Evolutionary conservation across 768 basidiomycete species (phyloP).

Genomic region (Hemileccinum impolitum): DNA sequence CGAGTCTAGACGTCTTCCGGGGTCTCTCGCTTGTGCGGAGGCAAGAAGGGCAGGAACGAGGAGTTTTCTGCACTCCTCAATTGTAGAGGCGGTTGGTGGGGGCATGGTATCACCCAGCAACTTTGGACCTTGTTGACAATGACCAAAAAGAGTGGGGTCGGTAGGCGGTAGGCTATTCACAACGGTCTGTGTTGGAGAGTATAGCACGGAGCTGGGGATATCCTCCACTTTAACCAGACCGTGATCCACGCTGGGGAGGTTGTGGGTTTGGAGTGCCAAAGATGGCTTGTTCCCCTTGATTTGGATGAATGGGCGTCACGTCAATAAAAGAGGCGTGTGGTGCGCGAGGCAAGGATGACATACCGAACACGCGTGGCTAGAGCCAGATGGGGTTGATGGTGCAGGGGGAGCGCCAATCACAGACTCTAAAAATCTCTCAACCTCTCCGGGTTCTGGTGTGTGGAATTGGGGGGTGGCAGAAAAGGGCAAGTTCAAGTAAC

Average conservation of each 20-base stretch:
- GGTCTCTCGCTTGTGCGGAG: constrained; percentile 14
- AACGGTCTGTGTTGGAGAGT: constrained; percentile 12
- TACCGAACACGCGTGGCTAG: constrained; percentile 17
- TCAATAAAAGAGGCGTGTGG: constrained; percentile 6
- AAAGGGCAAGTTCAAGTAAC: not conserved
- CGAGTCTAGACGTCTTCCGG: constrained; percentile 10
- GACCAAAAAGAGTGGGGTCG: not conserved
- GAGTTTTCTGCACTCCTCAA: constrained; percentile 26
- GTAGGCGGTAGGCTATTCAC: constrained; percentile 8
- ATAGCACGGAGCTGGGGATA: not conserved
- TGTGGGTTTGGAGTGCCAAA: constrained; percentile 13
- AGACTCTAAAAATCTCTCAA: constrained; percentile 25
- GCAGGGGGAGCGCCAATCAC: constrained; percentile 15
- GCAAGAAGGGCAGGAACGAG: constrained; percentile 26
- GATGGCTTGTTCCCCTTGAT: constrained; percentile 9
- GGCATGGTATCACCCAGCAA: constrained; percentile 7
- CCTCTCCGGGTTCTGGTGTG: constrained; percentile 23
- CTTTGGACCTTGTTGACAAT: not conserved
- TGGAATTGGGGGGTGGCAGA: constrained; percentile 7
- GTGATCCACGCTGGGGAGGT: constrained; percentile 5
- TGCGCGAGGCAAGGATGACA: constrained; percentile 7
- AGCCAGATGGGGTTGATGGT: not conserved
- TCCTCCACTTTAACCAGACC: constrained; percentile 2
- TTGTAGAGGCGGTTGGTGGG: constrained; percentile 6
- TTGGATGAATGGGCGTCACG: not conserved